A percentile compares a stretch with the other conserved stretches of the same genome.
phyloP scores from a whole-genome alignment of 2,329 filamentous ascomycete genomes.

The Penicillium sclerotiorum region DNA sequence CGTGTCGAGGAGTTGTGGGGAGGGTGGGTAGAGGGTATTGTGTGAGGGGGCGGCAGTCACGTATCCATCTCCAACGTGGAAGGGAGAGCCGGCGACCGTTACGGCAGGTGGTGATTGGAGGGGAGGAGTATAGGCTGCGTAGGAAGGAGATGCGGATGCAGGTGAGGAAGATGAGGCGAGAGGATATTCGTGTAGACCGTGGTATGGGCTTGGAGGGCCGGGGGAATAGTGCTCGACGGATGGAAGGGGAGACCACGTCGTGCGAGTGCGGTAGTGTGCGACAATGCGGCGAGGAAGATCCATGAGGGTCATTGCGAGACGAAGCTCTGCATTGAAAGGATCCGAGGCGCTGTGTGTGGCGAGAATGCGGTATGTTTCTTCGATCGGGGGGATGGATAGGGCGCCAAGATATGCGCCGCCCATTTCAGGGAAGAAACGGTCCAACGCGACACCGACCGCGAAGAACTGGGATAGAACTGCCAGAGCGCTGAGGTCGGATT shows the following conservation, averaged over 20 bases:
- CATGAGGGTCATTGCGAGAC: slow-evolving; percentile 68
- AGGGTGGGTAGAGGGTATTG: slow-evolving; percentile 38
- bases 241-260: slow-evolving; percentile 60
- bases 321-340: slow-evolving; percentile 59
- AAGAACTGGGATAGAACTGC: slow-evolving; percentile 90
- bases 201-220: slow-evolving; percentile 38
- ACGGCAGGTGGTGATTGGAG: slow-evolving; percentile 44
- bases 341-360: slow-evolving; percentile 67
- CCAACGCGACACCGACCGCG: slow-evolving; percentile 81
- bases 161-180: slow-evolving; percentile 41
- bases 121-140: slow-evolving; percentile 45
- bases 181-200: slow-evolving; percentile 34
- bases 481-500: slow-evolving; percentile 74
- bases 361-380: slow-evolving; percentile 80
- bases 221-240: slow-evolving; percentile 43
- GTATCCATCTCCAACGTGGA: slow-evolving; percentile 36
- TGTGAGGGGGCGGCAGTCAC: slow-evolving; percentile 39
- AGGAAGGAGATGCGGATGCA: slow-evolving; percentile 40
- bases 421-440: slow-evolving; percentile 88
- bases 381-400: slow-evolving; percentile 76
- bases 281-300: slow-evolving; percentile 72
- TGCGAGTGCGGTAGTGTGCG: slow-evolving; percentile 67
- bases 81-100: slow-evolving; percentile 41
- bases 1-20: slow-evolving; percentile 39
- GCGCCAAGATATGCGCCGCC: slow-evolving; percentile 85